Conservation (phyloP, 441 rosid genomes). For the Gossypium gossypioides region DNA sequence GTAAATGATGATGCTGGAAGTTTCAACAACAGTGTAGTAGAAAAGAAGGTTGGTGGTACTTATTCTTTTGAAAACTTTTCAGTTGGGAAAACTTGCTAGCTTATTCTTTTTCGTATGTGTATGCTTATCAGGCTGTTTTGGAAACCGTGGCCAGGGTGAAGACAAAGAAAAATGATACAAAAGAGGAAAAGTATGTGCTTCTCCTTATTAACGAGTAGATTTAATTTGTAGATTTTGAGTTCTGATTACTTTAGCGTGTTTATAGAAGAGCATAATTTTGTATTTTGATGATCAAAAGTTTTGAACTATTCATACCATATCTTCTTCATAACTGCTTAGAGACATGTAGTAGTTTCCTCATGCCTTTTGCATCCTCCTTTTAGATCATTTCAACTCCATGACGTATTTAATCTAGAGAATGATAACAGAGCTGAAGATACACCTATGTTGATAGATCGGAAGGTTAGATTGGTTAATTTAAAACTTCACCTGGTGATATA, state of each 20-base stretch:
- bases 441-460: slow-evolving; percentile 77
- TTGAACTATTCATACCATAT: neutral
- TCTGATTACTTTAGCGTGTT: neutral
- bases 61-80: slow-evolving; percentile 14
- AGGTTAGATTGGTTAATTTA: slow-evolving; percentile 31
- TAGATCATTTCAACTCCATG: slow-evolving; percentile 81
- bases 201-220: neutral
- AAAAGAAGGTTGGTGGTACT: slow-evolving; percentile 63
- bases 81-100: neutral
- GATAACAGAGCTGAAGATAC: slow-evolving; percentile 82
- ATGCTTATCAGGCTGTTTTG: slow-evolving; percentile 61
- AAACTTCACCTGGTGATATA: neutral
- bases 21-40: slow-evolving; percentile 92
- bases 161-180: slow-evolving; percentile 85
- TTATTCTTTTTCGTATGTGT: neutral
- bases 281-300: neutral
- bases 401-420: slow-evolving; percentile 43
- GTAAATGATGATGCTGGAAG: slow-evolving; percentile 76
- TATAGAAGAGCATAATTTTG: neutral
- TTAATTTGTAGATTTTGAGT: neutral
- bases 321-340: neutral
- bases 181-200: slow-evolving; percentile 73
- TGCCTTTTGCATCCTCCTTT: slow-evolving; percentile 19
- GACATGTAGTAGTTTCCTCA: slow-evolving; percentile 14
- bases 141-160: slow-evolving; percentile 89